phyloP scores from a whole-genome alignment of 345 rosid species.

The Rhizophora apiculata region DNA sequence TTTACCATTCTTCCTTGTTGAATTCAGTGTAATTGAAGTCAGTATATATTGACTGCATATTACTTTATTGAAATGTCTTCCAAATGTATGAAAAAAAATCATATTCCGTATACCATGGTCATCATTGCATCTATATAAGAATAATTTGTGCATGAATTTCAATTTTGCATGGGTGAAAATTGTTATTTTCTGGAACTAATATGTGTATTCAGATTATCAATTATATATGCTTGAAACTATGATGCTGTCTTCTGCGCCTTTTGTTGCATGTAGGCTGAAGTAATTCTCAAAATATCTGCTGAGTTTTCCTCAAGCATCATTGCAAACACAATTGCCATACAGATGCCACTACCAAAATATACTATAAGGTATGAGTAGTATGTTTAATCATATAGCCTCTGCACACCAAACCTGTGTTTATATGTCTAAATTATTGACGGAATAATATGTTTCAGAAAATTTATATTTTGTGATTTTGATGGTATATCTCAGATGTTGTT shows the following conservation, averaged over 20 bases:
- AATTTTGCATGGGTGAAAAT: neutral
- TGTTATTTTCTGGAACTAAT: neutral
- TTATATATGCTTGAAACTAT: neutral
- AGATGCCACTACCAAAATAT: constrained; percentile 94
- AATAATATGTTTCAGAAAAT: neutral
- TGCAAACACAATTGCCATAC: constrained; percentile 74
- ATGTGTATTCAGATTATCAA: neutral
- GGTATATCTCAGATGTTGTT: neutral
- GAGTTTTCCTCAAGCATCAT: constrained; percentile 78
- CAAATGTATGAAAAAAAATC: too few species aligned
- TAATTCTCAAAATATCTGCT: constrained; percentile 73
- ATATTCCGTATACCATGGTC: too few species aligned
- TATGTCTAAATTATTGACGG: neutral
- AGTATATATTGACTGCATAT: too few species aligned
- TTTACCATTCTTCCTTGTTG: neutral
- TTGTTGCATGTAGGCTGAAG: constrained; percentile 73
- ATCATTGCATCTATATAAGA: too few species aligned
- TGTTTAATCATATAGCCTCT: neutral
- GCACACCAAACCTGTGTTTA: neutral
- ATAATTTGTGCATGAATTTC: neutral
- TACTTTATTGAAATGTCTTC: too few species aligned
- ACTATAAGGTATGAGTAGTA: constrained; percentile 59
- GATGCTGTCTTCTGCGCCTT: constrained; percentile 1
- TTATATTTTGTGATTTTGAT: neutral
- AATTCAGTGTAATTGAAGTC: too few species aligned